A percentile compares a stretch with the other conserved stretches of the same genome.
These are phyloP conservation scores for Eleusine indica DNA, from an alignment of 176 grass and related monocot genomes.

Conservation along the genomic window DNA sequence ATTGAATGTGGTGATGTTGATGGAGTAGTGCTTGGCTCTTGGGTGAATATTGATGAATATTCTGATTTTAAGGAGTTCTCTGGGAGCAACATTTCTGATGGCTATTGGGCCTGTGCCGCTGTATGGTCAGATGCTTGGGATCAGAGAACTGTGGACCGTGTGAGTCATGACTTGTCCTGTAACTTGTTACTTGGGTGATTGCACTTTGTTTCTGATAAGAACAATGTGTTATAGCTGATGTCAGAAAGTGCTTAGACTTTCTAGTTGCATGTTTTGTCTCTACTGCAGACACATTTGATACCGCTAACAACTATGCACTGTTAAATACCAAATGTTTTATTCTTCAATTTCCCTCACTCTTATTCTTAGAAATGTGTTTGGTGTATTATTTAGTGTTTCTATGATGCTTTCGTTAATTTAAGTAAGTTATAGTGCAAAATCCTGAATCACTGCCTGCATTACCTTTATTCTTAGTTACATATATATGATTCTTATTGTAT, in stretches of 20 bases:
- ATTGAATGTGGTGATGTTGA: slow-evolving; percentile 92
- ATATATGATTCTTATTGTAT: slow-evolving; percentile 40
- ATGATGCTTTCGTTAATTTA: slow-evolving; percentile 2
- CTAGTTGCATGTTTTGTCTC: neutral
- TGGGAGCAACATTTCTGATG: slow-evolving; percentile 50
- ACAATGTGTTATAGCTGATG: slow-evolving; percentile 27
- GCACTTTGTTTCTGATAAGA: slow-evolving; percentile 30
- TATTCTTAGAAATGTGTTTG: slow-evolving; percentile 1
- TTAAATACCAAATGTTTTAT: neutral
- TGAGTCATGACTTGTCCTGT: slow-evolving; percentile 56
- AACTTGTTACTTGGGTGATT: slow-evolving; percentile 31
- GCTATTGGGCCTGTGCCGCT: slow-evolving; percentile 89
- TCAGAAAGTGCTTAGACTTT: slow-evolving; percentile 21
- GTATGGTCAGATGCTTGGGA: slow-evolving; percentile 94
- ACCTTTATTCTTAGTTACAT: slow-evolving; percentile 20
- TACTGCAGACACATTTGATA: neutral
- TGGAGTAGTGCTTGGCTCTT: slow-evolving; percentile 79
- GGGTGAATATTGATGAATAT: slow-evolving; percentile 63
- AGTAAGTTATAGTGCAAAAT: slow-evolving; percentile 13
- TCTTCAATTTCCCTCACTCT: neutral
- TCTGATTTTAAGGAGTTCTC: slow-evolving; percentile 47
- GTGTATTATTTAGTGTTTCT: neutral
- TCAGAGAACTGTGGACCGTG: slow-evolving; percentile 82
- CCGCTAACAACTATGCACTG: neutral
- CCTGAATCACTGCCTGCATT: slow-evolving; percentile 14